phyloP scores from a whole-genome alignment of 441 rosid genomes.

The Arabidopsis lyrata region DNA sequence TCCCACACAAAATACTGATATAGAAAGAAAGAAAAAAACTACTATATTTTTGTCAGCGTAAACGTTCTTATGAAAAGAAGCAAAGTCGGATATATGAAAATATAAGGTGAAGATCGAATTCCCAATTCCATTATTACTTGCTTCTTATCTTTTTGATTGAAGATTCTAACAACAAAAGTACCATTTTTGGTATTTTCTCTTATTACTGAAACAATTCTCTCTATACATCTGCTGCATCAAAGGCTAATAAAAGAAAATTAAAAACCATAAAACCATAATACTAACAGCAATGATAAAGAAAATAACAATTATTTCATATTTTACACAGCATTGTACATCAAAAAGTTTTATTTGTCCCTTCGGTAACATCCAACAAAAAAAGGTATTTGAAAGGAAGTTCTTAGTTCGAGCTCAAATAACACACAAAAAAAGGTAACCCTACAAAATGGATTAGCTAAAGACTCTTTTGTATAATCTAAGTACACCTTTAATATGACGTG shows the following conservation, averaged over 20 bases:
- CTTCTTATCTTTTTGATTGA: background rate
- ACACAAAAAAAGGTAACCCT: constrained; percentile 10
- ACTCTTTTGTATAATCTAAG: constrained; percentile 29
- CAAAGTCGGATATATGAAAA: constrained; percentile 2
- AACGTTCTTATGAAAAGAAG: background rate
- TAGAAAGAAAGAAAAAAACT: background rate
- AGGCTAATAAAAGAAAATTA: background rate
- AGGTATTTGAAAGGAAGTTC: constrained; percentile 9
- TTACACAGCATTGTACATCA: constrained; percentile 8
- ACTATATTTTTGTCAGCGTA: constrained; percentile 19
- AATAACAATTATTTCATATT: background rate
- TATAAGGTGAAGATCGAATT: background rate
- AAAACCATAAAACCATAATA: background rate
- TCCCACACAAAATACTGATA: constrained; percentile 6
- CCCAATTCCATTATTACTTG: background rate
- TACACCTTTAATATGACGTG: constrained; percentile 26
- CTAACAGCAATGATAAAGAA: background rate
- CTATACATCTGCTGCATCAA: background rate
- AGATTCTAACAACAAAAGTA: constrained; percentile 6
- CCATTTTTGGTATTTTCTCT: background rate
- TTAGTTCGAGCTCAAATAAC: constrained; percentile 11
- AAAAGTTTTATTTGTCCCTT: constrained; percentile 8
- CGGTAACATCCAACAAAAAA: constrained; percentile 10
- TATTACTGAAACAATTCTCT: background rate
- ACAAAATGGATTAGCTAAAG: constrained; percentile 12